Conservation (phyloP, 441 rosid species). For the Arabidopsis hybrid region DNA sequence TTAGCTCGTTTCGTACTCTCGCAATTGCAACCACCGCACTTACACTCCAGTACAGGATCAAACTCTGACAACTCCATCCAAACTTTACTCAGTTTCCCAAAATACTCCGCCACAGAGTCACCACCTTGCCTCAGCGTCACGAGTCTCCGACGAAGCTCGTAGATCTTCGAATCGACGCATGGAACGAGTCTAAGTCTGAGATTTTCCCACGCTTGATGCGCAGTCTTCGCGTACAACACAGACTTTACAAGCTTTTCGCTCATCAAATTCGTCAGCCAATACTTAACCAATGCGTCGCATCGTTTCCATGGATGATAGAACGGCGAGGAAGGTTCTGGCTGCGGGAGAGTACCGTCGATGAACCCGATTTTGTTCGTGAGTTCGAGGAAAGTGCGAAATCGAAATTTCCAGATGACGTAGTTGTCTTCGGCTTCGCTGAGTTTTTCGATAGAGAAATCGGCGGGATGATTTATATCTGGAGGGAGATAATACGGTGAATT, state of each 20-base stretch:
- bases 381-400: neutral
- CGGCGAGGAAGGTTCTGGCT: slow-evolving; percentile 5
- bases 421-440: slow-evolving; percentile 25
- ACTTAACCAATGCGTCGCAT: neutral
- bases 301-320: neutral
- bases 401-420: neutral
- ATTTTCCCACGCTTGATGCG: neutral
- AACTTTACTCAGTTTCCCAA: neutral
- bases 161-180: neutral
- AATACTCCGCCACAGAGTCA: neutral
- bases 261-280: neutral
- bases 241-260: neutral
- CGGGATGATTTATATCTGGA: neutral
- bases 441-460: neutral
- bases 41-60: slow-evolving; percentile 24
- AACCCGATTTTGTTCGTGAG: neutral
- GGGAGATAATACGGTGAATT: neutral
- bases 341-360: slow-evolving; percentile 17
- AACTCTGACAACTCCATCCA: slow-evolving; percentile 33
- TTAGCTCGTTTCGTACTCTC: neutral
- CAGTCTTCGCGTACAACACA: neutral
- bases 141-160: neutral
- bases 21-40: slow-evolving; percentile 31
- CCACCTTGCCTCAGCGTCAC: neutral
- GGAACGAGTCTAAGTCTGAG: neutral